These are phyloP conservation scores for Mercurialis annua DNA, from an alignment of 345 rosid genomes.

Conservation along the genomic window DNA sequence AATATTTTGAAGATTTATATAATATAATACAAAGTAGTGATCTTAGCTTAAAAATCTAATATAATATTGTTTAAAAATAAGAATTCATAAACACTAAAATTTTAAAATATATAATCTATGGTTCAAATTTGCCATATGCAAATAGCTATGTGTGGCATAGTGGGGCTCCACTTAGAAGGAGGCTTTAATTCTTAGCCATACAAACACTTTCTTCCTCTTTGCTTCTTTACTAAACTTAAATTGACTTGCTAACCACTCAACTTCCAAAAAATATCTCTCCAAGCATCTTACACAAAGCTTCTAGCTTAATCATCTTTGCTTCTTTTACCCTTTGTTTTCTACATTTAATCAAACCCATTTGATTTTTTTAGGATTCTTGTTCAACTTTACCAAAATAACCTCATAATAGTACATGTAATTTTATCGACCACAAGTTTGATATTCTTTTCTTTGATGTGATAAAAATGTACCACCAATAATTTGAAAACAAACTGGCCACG, in stretches of 20 bases:
- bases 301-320: slow-evolving; percentile 21
- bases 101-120: too few relatives aligned
- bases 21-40: too few relatives aligned
- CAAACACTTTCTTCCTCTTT: slow-evolving; percentile 20
- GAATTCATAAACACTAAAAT: too few relatives aligned
- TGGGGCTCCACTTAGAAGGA: slow-evolving; percentile 22
- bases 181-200: slow-evolving; percentile 60
- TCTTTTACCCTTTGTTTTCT: not conserved
- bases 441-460: slow-evolving; percentile 3
- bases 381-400: not conserved
- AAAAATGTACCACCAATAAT: not conserved
- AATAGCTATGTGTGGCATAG: not conserved
- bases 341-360: not conserved
- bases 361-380: slow-evolving; percentile 14
- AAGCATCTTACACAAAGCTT: slow-evolving; percentile 29
- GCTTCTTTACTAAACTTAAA: slow-evolving; percentile 34
- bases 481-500: too few relatives aligned
- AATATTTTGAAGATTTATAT: too few relatives aligned
- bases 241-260: slow-evolving; percentile 50
- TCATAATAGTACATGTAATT: not conserved
- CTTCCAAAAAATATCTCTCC: slow-evolving; percentile 14
- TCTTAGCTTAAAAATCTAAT: too few relatives aligned
- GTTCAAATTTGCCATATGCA: slow-evolving; percentile 1
- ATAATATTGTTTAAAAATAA: too few relatives aligned
- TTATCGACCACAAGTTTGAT: slow-evolving; percentile 34